Percentiles rank a stretch among this genome's conserved stretches.
phyloP scores from a whole-genome alignment of 1,284 basidiomycete species.

The Chiua sp. region DNA sequence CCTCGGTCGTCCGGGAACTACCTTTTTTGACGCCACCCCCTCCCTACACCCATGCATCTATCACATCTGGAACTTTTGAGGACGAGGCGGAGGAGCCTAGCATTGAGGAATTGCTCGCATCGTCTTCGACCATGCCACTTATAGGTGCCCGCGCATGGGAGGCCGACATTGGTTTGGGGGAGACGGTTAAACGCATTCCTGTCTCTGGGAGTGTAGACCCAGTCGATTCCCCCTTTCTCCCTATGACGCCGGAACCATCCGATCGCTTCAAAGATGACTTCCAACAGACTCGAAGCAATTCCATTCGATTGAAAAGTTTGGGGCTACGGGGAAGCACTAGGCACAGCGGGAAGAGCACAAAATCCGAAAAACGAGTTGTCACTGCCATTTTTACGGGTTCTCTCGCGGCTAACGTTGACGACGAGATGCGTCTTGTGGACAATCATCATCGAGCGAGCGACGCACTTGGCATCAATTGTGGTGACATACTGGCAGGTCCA shows the following conservation, averaged over 20 bases:
- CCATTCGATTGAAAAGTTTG: conserved; percentile 2
- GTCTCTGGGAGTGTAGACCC: not conserved
- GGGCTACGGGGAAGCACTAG: conserved; percentile 5
- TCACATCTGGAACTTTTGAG: not conserved
- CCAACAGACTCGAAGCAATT: not conserved
- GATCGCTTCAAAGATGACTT: not conserved
- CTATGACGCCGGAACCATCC: not conserved
- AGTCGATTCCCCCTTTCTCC: not conserved
- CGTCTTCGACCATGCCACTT: conserved; percentile 24
- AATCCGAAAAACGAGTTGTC: conserved; percentile 26
- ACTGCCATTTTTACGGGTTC: conserved; percentile 40
- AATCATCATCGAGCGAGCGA: not conserved
- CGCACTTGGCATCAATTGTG: not conserved
- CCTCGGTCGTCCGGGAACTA: conserved; percentile 2
- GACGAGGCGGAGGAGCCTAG: conserved; percentile 33
- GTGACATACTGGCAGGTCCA: not conserved
- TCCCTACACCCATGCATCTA: conserved; percentile 13
- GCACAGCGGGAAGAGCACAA: conserved; percentile 9
- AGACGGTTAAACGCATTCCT: conserved; percentile 36
- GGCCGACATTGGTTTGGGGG: conserved; percentile 31
- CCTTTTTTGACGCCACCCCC: conserved; percentile 21
- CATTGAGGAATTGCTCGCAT: conserved; percentile 34
- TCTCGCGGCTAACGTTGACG: not conserved
- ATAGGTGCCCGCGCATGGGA: conserved; percentile 37
- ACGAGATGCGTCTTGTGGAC: not conserved